Evolutionary conservation across 257 asterid genomes (phyloP).

Genomic region (Fraxinus pennsylvanica): DNA sequence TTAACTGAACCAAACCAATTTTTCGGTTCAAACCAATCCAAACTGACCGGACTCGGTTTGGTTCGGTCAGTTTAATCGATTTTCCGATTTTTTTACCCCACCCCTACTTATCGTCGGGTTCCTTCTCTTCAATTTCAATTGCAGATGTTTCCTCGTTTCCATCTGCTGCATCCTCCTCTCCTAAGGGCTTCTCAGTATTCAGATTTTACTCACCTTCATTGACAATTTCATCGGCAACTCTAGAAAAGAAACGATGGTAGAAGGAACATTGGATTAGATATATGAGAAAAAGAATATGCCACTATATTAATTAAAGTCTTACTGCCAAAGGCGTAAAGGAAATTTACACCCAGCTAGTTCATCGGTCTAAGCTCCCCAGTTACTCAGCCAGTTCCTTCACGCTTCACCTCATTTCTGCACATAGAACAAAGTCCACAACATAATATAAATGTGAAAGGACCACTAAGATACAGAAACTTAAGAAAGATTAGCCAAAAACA

Average conservation of each 20-base stretch:
- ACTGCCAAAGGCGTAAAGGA: constrained; percentile 20
- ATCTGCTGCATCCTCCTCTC: no score
- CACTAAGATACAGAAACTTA: neutral
- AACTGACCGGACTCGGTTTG: no score
- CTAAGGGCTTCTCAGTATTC: constrained; percentile 43
- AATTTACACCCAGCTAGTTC: constrained; percentile 69
- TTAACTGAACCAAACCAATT: no score
- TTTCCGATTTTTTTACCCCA: no score
- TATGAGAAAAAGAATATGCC: neutral
- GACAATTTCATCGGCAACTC: constrained; percentile 48
- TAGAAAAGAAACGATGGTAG: constrained; percentile 23
- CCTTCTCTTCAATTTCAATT: no score
- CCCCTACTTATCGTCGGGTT: no score
- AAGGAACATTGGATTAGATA: neutral
- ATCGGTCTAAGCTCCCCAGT: constrained; percentile 79
- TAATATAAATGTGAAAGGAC: neutral
- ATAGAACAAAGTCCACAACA: neutral
- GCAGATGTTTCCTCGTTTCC: no score
- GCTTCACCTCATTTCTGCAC: constrained; percentile 60
- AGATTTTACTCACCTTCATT: constrained; percentile 58
- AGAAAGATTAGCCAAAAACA: neutral
- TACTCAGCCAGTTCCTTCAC: constrained; percentile 79
- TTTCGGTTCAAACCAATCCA: no score
- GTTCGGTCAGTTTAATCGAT: no score
- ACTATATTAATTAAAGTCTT: neutral